Evolutionary conservation across 805 yeast species (phyloP), one percentile per base, ranked within the genome.

Genomic region (Spencermartinsiella europaea): DNA sequence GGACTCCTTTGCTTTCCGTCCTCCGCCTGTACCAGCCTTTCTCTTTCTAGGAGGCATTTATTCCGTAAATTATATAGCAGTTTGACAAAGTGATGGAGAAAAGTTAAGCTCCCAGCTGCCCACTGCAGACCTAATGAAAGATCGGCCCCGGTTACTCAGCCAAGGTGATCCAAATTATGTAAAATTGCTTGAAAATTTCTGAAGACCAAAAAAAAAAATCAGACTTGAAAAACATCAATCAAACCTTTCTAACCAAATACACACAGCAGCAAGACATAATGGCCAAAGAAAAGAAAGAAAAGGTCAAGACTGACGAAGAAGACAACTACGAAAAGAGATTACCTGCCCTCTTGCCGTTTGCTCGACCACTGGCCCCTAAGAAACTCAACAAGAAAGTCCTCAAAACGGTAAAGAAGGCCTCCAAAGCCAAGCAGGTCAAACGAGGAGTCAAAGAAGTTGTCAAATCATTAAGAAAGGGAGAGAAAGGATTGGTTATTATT

Each of bases 371-470:
- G 59, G 99, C 99, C 14, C 80, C 96, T 38, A 93, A 93, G 73
- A 93, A 93, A 69, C 73, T 91, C 65, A 93, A 93, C 75, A 93
- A 93, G 72, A 93, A 91, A 70, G 83, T 91, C 15, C 77, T 95
- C 63, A 93, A 93, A 73, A 87, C 96, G 38, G 95, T 93, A 54
- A 93, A 93, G 77, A 91, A 88, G 69, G 98, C 99, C 7, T 89
- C 98, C 45, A 93, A 93, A 73, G 95, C 96, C 54, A 93, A 93
- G 73, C 96, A 91, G 69, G 96, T 93, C 58, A 91, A 89, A 72
- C 81, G 99, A 72, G 99, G 99, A 67, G 98, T 93, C 47, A 93
- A 93, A 71, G 99, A 93, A 72, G 99, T 93, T 33, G 98, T 91
- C 60, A 93, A 93, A 73, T 93, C 98, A 19, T 77, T 93, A 54